A percentile compares a stretch with the other conserved stretches of the same genome.
Evolutionary conservation across 139 green algal genomes (phyloP).

Genomic region (Chlorokybus atmophyticus): DNA sequence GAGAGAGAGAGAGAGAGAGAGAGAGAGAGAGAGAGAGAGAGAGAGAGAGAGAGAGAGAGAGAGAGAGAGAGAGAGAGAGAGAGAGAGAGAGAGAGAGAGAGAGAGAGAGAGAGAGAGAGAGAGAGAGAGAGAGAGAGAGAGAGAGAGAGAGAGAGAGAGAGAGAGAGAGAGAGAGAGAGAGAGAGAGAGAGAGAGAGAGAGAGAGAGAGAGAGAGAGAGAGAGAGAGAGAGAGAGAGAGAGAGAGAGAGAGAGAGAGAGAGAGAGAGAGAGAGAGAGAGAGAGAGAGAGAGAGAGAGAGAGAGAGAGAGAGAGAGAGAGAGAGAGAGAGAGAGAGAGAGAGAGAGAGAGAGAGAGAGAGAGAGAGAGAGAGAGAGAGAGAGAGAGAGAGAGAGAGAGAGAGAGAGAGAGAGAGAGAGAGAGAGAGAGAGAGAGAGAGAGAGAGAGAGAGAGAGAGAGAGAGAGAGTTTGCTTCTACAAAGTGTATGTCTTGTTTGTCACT

Average conservation of each 20-base stretch:
- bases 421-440: constrained; percentile 3
- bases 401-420: constrained; percentile 3
- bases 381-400: constrained; percentile 1
- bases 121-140: neutral
- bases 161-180: neutral
- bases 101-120: neutral
- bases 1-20: neutral
- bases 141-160: neutral
- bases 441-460: constrained; percentile 3
- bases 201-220: neutral
- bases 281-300: constrained; percentile 3
- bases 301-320: constrained; percentile 3
- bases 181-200: neutral
- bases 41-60: neutral
- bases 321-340: constrained; percentile 1
- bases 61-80: neutral
- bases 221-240: constrained; percentile 3
- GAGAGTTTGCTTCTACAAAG: constrained; percentile 1
- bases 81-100: neutral
- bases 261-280: constrained; percentile 3
- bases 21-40: neutral
- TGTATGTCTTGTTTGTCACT: too few relatives aligned
- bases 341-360: constrained; percentile 1
- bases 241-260: constrained; percentile 3
- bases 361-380: constrained; percentile 1